Evolutionary conservation across 257 asterid species (phyloP).

Genomic region (Plantago elongata): DNA sequence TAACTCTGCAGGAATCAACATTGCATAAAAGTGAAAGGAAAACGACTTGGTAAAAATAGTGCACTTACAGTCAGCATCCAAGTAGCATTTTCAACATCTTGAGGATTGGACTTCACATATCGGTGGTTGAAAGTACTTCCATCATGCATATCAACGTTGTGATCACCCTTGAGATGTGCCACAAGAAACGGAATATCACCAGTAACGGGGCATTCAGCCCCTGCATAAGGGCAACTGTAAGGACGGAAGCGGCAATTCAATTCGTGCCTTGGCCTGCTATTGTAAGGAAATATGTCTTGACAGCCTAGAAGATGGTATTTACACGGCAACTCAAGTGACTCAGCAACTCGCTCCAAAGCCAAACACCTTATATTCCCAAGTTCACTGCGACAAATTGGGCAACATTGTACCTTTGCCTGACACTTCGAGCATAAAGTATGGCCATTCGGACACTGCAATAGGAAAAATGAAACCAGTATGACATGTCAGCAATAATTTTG

Average conservation of each 20-base stretch:
- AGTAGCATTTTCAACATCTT: slow-evolving; percentile 48
- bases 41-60: background rate
- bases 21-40: background rate
- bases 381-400: slow-evolving; percentile 53
- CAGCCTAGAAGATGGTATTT: slow-evolving; percentile 39
- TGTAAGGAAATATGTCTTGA: slow-evolving; percentile 46
- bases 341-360: slow-evolving; percentile 54
- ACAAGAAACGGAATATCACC: slow-evolving; percentile 45
- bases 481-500: slow-evolving; percentile 3
- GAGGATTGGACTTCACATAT: slow-evolving; percentile 50
- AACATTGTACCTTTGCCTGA: slow-evolving; percentile 36
- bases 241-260: slow-evolving; percentile 46
- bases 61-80: slow-evolving; percentile 57
- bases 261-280: slow-evolving; percentile 39
- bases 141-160: slow-evolving; percentile 54
- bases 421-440: slow-evolving; percentile 55
- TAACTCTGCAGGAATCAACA: background rate
- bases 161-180: slow-evolving; percentile 52
- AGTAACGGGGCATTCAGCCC: slow-evolving; percentile 42
- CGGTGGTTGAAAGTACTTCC: slow-evolving; percentile 58
- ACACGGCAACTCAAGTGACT: slow-evolving; percentile 53
- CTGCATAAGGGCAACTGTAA: slow-evolving; percentile 51
- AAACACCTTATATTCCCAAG: slow-evolving; percentile 58
- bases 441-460: slow-evolving; percentile 51
- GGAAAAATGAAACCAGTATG: slow-evolving; percentile 5